Percentiles rank a stretch among this genome's conserved stretches.
Evolutionary conservation across 768 basidiomycete genomes (phyloP).

Genomic region (Pleurotus platypus): DNA sequence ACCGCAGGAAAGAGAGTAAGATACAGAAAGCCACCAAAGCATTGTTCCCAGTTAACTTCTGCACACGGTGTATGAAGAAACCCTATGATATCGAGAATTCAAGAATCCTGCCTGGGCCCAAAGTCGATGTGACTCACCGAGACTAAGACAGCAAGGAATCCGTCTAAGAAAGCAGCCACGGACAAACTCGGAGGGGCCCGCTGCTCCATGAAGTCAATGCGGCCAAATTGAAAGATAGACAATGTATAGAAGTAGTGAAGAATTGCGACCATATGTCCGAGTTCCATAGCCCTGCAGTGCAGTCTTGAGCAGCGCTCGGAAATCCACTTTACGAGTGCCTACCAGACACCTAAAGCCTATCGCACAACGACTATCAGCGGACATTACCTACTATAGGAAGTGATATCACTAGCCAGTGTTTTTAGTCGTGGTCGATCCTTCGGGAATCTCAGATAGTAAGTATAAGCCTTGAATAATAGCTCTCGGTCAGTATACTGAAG

Average conservation of each 20-base stretch:
- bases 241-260: constrained; percentile 1
- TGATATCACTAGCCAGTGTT: not conserved
- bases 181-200: not conserved
- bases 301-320: no score
- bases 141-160: not conserved
- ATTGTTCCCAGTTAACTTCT: not conserved
- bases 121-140: not conserved
- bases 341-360: constrained; percentile 2
- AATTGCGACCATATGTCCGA: not conserved
- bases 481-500: not conserved
- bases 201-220: not conserved
- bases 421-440: not conserved
- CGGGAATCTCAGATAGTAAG: not conserved
- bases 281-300: not conserved
- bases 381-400: not conserved
- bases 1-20: not conserved
- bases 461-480: not conserved
- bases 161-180: constrained; percentile 1
- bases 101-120: not conserved
- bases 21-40: not conserved
- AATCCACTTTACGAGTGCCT: not conserved
- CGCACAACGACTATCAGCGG: not conserved
- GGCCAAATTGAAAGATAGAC: not conserved
- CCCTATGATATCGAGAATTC: not conserved
- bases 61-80: not conserved